Evolutionary conservation across 441 rosid genomes (phyloP), one percentile per base, ranked within the genome.

Genomic region (Populus hybrid): DNA sequence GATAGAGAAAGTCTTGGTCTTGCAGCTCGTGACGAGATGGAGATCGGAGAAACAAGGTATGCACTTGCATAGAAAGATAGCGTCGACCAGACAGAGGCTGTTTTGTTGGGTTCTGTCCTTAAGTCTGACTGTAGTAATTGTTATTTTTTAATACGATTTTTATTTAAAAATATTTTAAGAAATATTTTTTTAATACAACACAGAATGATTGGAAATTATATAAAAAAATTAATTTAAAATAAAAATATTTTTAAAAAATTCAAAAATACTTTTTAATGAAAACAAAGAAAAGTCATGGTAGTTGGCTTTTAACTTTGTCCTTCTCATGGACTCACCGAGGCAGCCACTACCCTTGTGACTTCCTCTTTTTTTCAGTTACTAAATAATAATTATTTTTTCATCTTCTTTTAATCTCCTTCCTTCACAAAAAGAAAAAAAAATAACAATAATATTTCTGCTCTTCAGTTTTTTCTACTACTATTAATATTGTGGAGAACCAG

Each of bases 221-320:
- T n/a, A 29, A 29, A 29, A 29, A 29, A 29, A 29, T 29, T 29
- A 29, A 29, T 29, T 38, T 38, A 38, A 38, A 38, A 38, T 38
- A 38, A 38, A 38, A 38, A 38, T 38, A 38, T 9, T 38, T 38
- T 38, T n/a, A n/a, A 38, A 38, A 38, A 38, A 0, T 8, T 38
- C 0, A 38, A 38, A 38, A 38, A 38, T 38, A 9, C 42, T 9
- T 38, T 38, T 38, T 2, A 38, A 38, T 9, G 45, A 9, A 9
- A 38, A 38, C 45, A 38, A 38, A 38, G 45, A 38, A 38, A 38
- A 38, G 45, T 38, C 45, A 38, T 9, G 2, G 73, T 81, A 9
- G 85, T 82, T 82, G 85, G 82, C 76, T 80, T 79, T 5, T 72
- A 72, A 50, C 77, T 72, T 76, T 78, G 79, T 80, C 72, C 63